A percentile compares a stretch with the other conserved stretches of the same genome.
These are phyloP conservation scores for Talaromyces sp. DNA, from an alignment of 2,329 filamentous ascomycete genomes.

Conservation along the genomic window DNA sequence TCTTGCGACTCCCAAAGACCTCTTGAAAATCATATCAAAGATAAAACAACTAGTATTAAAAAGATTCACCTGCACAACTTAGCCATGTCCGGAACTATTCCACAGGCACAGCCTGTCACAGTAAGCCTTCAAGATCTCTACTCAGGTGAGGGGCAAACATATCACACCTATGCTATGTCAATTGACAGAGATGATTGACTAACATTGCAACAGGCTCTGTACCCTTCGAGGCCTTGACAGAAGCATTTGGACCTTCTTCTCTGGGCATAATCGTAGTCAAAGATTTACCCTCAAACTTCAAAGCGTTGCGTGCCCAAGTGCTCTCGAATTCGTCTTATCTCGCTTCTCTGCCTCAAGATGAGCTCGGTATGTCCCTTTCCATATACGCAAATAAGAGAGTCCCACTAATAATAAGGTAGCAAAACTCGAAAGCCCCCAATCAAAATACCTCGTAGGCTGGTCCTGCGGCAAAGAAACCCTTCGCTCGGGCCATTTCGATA, in stretches of 20 bases:
- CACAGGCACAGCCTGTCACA: constrained; percentile 44
- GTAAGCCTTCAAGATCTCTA: constrained; percentile 51
- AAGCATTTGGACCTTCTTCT: constrained; percentile 86
- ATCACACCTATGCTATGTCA: background rate
- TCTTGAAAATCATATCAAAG: background rate
- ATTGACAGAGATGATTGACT: background rate
- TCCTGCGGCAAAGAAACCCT: constrained; percentile 64
- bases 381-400: background rate
- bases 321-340: constrained; percentile 88
- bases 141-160: constrained; percentile 39
- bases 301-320: constrained; percentile 67
- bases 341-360: constrained; percentile 69
- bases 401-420: constrained; percentile 28
- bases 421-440: constrained; percentile 43
- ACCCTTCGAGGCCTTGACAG: constrained; percentile 45
- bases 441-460: constrained; percentile 64
- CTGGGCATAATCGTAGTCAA: constrained; percentile 92
- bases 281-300: constrained; percentile 72
- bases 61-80: too few species aligned
- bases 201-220: constrained; percentile 34
- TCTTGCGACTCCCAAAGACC: background rate
- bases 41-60: too few species aligned
- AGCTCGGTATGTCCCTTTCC: constrained; percentile 58
- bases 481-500: constrained; percentile 61
- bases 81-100: constrained; percentile 15